Evolutionary conservation across 2,329 filamentous ascomycete species (phyloP).

Genomic region (Dothiorella sarmentorum): DNA sequence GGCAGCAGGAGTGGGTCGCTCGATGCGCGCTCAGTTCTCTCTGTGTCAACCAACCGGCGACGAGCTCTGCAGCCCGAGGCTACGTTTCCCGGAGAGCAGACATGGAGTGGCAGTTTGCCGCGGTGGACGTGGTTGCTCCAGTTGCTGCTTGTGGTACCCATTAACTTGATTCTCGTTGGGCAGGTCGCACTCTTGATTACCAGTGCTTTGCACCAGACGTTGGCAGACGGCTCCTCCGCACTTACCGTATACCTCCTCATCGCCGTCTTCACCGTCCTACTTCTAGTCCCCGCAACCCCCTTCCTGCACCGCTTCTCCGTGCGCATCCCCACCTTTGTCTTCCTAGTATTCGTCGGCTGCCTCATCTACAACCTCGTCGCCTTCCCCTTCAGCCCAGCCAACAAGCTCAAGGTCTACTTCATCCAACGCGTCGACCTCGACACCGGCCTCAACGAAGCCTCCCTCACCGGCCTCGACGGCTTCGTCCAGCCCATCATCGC

Average conservation of each 20-base stretch:
- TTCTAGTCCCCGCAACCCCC: slow-evolving; percentile 73
- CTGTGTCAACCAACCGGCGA: slow-evolving; percentile 2
- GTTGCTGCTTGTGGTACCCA: slow-evolving; percentile 73
- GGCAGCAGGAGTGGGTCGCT: slow-evolving; percentile 38
- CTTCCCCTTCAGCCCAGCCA: slow-evolving; percentile 80
- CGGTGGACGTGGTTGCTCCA: slow-evolving; percentile 87
- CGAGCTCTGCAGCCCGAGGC: background rate
- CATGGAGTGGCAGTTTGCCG: slow-evolving; percentile 77
- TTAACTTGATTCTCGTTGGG: slow-evolving; percentile 71
- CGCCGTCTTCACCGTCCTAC: slow-evolving; percentile 63
- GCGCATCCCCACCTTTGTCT: slow-evolving; percentile 74
- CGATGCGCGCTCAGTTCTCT: slow-evolving; percentile 26
- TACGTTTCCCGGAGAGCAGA: slow-evolving; percentile 58
- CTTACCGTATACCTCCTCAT: slow-evolving; percentile 70
- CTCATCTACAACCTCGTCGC: slow-evolving; percentile 80
- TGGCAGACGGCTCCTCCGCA: slow-evolving; percentile 73
- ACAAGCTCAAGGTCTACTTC: slow-evolving; percentile 84
- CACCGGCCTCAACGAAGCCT: slow-evolving; percentile 65
- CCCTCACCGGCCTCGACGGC: slow-evolving; percentile 38
- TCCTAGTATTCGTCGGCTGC: slow-evolving; percentile 69
- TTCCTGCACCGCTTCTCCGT: slow-evolving; percentile 84
- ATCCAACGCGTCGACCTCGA: slow-evolving; percentile 75
- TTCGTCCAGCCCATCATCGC: slow-evolving; percentile 56
- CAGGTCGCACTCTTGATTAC: slow-evolving; percentile 73
- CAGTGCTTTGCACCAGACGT: slow-evolving; percentile 73